Evolutionary conservation across 495 filamentous ascomycete genomes (phyloP), one percentile per base, ranked within the genome.

Genomic region (Elasticomyces elasticus): DNA sequence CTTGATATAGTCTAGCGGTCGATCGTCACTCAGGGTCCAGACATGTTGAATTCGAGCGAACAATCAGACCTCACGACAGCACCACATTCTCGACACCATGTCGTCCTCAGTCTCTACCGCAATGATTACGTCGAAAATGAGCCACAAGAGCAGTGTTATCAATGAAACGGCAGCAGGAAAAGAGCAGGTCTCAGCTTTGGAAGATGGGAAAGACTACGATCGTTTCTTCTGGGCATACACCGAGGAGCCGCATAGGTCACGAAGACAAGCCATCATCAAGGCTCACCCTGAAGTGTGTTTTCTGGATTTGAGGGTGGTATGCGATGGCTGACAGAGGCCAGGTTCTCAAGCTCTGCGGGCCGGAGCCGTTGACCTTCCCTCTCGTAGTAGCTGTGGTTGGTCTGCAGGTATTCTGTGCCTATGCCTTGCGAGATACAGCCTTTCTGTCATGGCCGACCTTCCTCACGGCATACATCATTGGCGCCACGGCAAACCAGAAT

Each of bases 331-430:
- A 57, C 15, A 26, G 27, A 33, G 19, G 22, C 20, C 65, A 95
- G 90, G 88, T 97, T 46, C 91, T 86, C 51, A 97, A 96, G 71
- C 86, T 99, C 67, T 99, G 94, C 73, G 94, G 94, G 6, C 89
- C 88, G 24, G 94, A 97, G 66, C 89, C 92, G 27, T 75, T 95
- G 63, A 99, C 94, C 6, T 95, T 97, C 76, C 96, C 87, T 66
- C 74, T 92, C 61, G 92, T 96, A 26, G 69, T 89, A 44, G 78
- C 78, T 48, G 91, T 99, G 53, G 89, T 97, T 48, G 74, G 77
- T 31, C 72, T 95, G 19, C 94, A 99, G 68, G 58, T 95, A 38
- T 65, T 78, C 51, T 85, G 85, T 70, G 89, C 89, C 54, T 86
- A 86, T 61, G 71, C 84, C 22, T 80, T 99, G 38, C 85, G 83